Base-by-base conservation (phyloP, 2,329 filamentous ascomycete species). In the Trichoderma cornu-damae region DNA sequence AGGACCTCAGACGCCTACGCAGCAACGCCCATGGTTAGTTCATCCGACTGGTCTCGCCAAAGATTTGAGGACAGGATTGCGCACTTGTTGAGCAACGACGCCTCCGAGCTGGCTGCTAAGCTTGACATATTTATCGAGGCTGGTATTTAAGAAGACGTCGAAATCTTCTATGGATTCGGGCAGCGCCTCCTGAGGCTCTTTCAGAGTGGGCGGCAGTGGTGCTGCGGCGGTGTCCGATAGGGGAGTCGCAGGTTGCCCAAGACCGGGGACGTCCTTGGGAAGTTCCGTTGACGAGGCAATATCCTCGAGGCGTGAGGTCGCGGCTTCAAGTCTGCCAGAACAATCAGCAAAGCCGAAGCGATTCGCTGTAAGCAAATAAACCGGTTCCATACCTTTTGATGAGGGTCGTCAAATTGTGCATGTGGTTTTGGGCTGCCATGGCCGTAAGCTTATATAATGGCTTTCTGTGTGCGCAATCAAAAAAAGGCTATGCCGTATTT, bases 321-420 rank as follows among this genome's bases (percentile, higher is more conserved):
- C 94, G 72, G 94, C 94, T 81, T 99, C 94, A 66, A 99, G 88
- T 76, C 94, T 99, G 71, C 64, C 63, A 57, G 69, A n/a, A 59
- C 69, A 59, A 74, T 84, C 72, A 84, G 82, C 68, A 71, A 64
- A 57, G 16, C 16, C 22, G 52, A 37, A 16, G 42, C 24, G n/a
- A 14, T 16, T n/a, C 8, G 8, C 22, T 2, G 16, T 34, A 20
- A 7, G 30, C 8, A 6, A 14, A 3, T n/a, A n/a, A n/a, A n/a
- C n/a, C n/a, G 18, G 9, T 9, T 35, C 40, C 42, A 35, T 83
- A 97, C 94, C 94, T 86, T 83, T 99, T 99, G 78, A 99, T 96
- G 68, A 99, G 84, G 55, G 94, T 99, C 34, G 91, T 95, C 62
- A 99, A 78, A 72, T 96, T 97, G 76, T 97, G 87, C 90, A 97